Evolutionary conservation across 805 yeast genomes (phyloP), one percentile per base, ranked within the genome.

Genomic region (Pichia scutulata): DNA sequence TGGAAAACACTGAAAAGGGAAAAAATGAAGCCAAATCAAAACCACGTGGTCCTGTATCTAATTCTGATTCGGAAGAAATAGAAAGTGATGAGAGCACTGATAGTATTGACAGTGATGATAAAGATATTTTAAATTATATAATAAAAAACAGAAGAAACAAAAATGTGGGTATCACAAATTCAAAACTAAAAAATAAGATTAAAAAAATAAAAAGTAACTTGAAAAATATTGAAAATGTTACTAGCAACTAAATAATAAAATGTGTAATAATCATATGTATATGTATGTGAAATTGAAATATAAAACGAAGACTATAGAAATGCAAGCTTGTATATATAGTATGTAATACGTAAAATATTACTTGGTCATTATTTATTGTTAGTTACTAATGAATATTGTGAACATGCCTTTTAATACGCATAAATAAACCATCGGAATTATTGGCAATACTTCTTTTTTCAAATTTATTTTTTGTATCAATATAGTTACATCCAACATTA

Each of bases 401-500:
- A 8, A 22, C 42, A 19, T 54, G 55, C 14, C 52, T 45, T 44
- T 61, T 64, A 47, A 64, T 46, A 7, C 58, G 39, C 36, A 54
- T 55, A 10, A 55, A 26, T 40, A 59, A 46, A 14, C 53, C 46
- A 7, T 49, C 51, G 47, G 60, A 62, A 13, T 41, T 16, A 33
- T 33, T 18, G 7, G 8, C n/a, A 5, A 16, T 33, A 33, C 37
- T 47, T 60, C 69, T 64, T 52, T 73, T 61, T 41, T 54, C 52
- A 53, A 66, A 63, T 44, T 56, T 56, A 36, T 62, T 55, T 52
- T 70, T 69, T 44, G 63, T 57, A 48, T 52, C 49, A 16, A 61
- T 55, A 56, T 66, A 80, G 61, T 75, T 73, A 63, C 86, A 81
- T 26, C 77, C 76, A 41, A 74, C 65, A 46, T 66, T 68, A 43